Evolutionary conservation across 768 basidiomycete genomes (phyloP), one percentile per base, ranked within the genome.

Genomic region (Leccinum fibrillosum): DNA sequence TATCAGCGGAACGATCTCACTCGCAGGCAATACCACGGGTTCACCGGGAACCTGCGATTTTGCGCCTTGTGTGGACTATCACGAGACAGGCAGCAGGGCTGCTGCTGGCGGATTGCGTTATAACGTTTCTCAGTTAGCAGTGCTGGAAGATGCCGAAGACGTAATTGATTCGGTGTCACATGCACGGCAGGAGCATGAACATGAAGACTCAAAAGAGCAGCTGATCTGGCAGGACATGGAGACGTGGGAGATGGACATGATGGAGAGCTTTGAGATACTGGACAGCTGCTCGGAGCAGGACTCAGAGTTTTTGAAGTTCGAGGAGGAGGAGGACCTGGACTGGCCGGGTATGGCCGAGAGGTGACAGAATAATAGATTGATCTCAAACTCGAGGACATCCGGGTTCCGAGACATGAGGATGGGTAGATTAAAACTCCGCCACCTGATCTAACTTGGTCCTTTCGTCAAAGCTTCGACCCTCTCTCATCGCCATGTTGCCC

Each of bases 401-500:
- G 1, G n/a, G 50, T 5, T 10, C 49, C 70, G 69, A 70, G 61
- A 72, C 71, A 71, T 71, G 66, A 73, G 67, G 67, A 32, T 21
- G 7, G 5, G 1, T 6, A 5, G 19, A 60, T 71, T 69, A 0
- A 66, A 47, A 63, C 63, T 65, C 71, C 69, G 71, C 23, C 49
- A 52, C 70, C 70, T 60, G 63, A 72, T 32, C 32, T 32, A 32
- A 32, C 11, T 32, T 32, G 32, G 32, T 32, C 32, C 32, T 32
- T 32, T 32, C 54, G 45, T 53, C 42, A 58, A 65, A 53, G 54
- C 68, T 67, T 68, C 59, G 60, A 59, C 65, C 62, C 67, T 69
- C 49, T 52, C 59, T 54, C 63, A 63, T 61, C 63, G 57, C 60
- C 62, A 92, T 94, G 89, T 82, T 86, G 54, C 89, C 92, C 51